Base-by-base conservation (phyloP, 495 filamentous ascomycete genomes). In the Lindgomyces ingoldianus region DNA sequence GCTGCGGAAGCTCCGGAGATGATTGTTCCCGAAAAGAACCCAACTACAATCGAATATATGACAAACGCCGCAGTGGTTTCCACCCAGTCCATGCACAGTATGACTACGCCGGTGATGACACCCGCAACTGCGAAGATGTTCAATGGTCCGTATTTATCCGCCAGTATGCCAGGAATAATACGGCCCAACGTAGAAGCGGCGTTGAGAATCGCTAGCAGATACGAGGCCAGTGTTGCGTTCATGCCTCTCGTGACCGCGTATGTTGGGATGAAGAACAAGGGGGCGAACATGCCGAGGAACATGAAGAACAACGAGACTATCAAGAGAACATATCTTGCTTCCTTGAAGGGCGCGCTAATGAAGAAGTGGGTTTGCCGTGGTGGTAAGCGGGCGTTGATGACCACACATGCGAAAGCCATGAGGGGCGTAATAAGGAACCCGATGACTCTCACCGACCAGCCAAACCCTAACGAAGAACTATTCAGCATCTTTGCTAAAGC, bases 371-470 rank as follows among this genome's bases (percentile, higher is more conserved):
- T 68, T 49, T 54, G 72, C 79, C 54, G 42, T 27, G 55, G 47
- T 2, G 62, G 62, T 25, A 65, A 24, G 11, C 62, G 27, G 22
- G 55, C 0, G 10, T 44, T 19, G 44, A 73, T 72, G 12, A 79
- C 69, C n/a, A 85, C 73, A 45, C 62, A 65, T 4, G 55, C 27
- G 48, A 65, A 65, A 0, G 54, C 42, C 9, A 85, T 57, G 49
- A 84, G 33, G n/a, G 79, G 77, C 1, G 83, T 50, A 18, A 81
- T 76, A 27, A 87, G 69, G 68, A 89, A 87, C 1, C 79, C 86
- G 14, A 83, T 72, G 21, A 87, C 77, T 4, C 86, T 76, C 2
- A 87, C 79, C 0, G 83, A 74, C 87, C 86, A 89, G 14, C 76
- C 83, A 52, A 87, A 89, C 1, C 81, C 78, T 1, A 88, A 27